phyloP scores from a whole-genome alignment of 305 asterid species.

The Striga hermonthica region DNA sequence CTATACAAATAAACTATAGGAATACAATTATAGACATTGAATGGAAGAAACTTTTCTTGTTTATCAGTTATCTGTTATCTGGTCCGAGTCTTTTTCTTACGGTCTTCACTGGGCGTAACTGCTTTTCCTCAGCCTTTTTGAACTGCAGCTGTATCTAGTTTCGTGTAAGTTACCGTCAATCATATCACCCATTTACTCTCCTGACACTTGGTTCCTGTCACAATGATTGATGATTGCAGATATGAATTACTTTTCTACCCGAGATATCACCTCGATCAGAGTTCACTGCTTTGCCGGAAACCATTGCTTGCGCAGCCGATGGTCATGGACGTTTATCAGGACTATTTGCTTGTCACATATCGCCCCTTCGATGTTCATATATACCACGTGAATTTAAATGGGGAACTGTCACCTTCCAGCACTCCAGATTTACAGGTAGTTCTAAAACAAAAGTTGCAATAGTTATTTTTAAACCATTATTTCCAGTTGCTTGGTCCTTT shows the following conservation, averaged over 20 bases:
- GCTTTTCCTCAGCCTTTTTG: slow-evolving; percentile 4
- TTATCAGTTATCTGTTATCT: slow-evolving; percentile 29
- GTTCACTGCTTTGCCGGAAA: slow-evolving; percentile 88
- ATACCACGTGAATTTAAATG: slow-evolving; percentile 84
- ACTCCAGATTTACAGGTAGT: slow-evolving; percentile 88
- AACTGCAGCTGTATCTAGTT: slow-evolving; percentile 22
- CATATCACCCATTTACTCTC: slow-evolving; percentile 22
- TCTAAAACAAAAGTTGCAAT: slow-evolving; percentile 29
- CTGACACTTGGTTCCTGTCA: slow-evolving; percentile 21
- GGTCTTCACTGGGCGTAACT: not conserved
- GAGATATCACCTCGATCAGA: slow-evolving; percentile 98
- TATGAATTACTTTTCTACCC: slow-evolving; percentile 97
- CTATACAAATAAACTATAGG: no score
- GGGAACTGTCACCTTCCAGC: slow-evolving; percentile 88
- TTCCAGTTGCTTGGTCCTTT: slow-evolving; percentile 25
- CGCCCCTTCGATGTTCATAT: slow-evolving; percentile 95
- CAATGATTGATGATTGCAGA: slow-evolving; percentile 52
- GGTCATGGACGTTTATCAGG: slow-evolving; percentile 98
- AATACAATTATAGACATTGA: slow-evolving; percentile 7
- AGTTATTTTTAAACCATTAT: slow-evolving; percentile 25
- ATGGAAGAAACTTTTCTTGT: slow-evolving; percentile 7
- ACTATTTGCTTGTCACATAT: slow-evolving; percentile 88
- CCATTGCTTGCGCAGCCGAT: slow-evolving; percentile 80
- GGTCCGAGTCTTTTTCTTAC: slow-evolving; percentile 14
- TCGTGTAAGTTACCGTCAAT: slow-evolving; percentile 22